Evolutionary conservation across 148 eudicot genomes (phyloP).

Genomic region (Suaeda aralocaspica): DNA sequence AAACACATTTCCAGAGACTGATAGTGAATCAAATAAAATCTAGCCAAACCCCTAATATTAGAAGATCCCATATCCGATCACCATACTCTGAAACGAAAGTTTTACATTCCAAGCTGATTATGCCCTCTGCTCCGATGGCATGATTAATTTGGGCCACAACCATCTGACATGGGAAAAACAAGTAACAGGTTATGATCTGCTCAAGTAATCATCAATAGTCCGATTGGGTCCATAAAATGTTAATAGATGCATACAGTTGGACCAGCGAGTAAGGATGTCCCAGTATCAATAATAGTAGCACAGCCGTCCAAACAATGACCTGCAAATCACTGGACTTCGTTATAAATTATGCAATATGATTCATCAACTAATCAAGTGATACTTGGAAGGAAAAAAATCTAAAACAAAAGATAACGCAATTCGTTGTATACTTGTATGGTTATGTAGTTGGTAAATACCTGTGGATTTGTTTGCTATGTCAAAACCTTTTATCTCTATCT

Average conservation of each 20-base stretch:
- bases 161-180: slow-evolving; percentile 25
- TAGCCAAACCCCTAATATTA: slow-evolving; percentile 43
- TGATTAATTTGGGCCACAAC: slow-evolving; percentile 46
- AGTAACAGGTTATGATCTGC: not conserved
- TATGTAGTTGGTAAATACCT: slow-evolving; percentile 28
- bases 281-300: slow-evolving; percentile 50
- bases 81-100: slow-evolving; percentile 42
- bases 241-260: slow-evolving; percentile 33
- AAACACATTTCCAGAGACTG: no score
- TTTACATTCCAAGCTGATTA: slow-evolving; percentile 57
- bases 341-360: no score
- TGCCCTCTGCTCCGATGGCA: slow-evolving; percentile 62
- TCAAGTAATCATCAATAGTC: not conserved
- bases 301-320: slow-evolving; percentile 46
- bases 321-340: no score
- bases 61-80: slow-evolving; percentile 41
- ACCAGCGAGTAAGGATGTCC: slow-evolving; percentile 48
- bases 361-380: not conserved
- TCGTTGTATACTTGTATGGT: no score
- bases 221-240: not conserved
- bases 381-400: not conserved
- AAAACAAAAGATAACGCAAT: no score
- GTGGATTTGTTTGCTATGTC: slow-evolving; percentile 34
- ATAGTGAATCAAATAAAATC: no score
- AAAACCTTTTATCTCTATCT: slow-evolving; percentile 44